Conservation (phyloP, 2,329 filamentous ascomycete species). For the Bertia moriformis region DNA sequence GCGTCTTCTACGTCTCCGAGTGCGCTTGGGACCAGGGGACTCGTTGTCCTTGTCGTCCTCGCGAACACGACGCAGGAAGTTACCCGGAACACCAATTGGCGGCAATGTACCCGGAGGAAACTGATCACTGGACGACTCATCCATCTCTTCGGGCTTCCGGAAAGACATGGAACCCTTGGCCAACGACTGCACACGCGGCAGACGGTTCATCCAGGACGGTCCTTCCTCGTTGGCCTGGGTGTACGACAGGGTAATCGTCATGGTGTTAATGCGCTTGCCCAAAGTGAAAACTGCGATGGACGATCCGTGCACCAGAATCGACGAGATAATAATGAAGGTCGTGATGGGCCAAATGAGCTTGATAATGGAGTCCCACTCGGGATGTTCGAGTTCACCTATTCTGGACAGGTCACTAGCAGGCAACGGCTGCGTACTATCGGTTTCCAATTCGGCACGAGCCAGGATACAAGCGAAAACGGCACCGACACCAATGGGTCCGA, state of each 20-base stretch:
- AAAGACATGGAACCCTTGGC: constrained; percentile 66
- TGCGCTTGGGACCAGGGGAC: not conserved
- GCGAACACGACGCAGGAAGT: constrained; percentile 69
- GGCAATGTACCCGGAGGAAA: constrained; percentile 59
- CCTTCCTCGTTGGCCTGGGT: constrained; percentile 79
- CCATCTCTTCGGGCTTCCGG: constrained; percentile 61
- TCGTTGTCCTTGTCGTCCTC: constrained; percentile 49
- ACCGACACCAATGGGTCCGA: constrained; percentile 91
- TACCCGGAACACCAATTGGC: constrained; percentile 56
- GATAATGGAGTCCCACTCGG: constrained; percentile 41
- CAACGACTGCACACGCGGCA: constrained; percentile 56
- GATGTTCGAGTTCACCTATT: constrained; percentile 19
- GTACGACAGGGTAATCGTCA: constrained; percentile 91
- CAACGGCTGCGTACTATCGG: constrained; percentile 59
- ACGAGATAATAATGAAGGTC: constrained; percentile 83
- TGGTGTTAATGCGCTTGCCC: constrained; percentile 93
- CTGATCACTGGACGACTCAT: constrained; percentile 30
- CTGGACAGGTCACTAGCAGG: constrained; percentile 25
- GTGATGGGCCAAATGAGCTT: constrained; percentile 90
- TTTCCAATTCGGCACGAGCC: constrained; percentile 80
- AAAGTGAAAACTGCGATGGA: constrained; percentile 95
- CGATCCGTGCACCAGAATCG: constrained; percentile 92
- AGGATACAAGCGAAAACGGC: constrained; percentile 92
- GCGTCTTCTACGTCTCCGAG: constrained; percentile 18
- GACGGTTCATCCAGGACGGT: constrained; percentile 83